Conservation (phyloP, 83 land plant genomes). For the Picea abies region DNA sequence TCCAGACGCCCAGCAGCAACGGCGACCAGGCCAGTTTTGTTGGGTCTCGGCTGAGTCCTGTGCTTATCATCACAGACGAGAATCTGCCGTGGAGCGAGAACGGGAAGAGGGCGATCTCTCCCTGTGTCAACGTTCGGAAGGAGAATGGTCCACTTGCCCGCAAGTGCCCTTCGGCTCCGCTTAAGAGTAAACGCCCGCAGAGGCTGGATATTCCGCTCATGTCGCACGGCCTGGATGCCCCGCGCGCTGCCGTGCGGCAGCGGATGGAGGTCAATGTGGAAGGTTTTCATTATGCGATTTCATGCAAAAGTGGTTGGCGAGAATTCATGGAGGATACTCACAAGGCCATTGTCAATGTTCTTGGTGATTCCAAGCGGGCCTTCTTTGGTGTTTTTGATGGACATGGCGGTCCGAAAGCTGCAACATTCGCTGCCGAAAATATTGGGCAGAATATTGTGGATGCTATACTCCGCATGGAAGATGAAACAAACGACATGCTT, state of each 20-base stretch:
- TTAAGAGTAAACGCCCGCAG: conserved; percentile 18
- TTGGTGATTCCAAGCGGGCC: conserved; percentile 38
- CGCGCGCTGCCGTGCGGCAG: not conserved
- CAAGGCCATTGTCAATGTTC: conserved; percentile 21
- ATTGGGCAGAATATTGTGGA: conserved; percentile 45
- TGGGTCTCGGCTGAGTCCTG: too few relatives aligned
- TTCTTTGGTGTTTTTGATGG: conserved; percentile 91
- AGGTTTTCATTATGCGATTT: conserved; percentile 28
- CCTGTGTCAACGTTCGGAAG: too few relatives aligned
- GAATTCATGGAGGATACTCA: too few relatives aligned
- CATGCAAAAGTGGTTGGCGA: conserved; percentile 40
- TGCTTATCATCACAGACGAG: too few relatives aligned
- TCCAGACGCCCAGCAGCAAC: not conserved
- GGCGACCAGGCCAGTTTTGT: not conserved
- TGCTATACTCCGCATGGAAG: conserved; percentile 22
- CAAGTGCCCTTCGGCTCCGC: not conserved
- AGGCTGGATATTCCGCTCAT: conserved; percentile 15
- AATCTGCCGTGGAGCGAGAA: too few relatives aligned
- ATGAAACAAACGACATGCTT: conserved; percentile 9
- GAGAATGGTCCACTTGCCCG: too few relatives aligned
- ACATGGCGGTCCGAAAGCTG: conserved; percentile 86
- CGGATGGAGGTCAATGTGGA: conserved; percentile 2
- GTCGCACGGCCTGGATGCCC: not conserved
- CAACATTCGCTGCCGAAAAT: too few relatives aligned
- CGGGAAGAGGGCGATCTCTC: too few relatives aligned